Conservation (phyloP, 495 filamentous ascomycete genomes). For the Aspergillus hancockii region DNA sequence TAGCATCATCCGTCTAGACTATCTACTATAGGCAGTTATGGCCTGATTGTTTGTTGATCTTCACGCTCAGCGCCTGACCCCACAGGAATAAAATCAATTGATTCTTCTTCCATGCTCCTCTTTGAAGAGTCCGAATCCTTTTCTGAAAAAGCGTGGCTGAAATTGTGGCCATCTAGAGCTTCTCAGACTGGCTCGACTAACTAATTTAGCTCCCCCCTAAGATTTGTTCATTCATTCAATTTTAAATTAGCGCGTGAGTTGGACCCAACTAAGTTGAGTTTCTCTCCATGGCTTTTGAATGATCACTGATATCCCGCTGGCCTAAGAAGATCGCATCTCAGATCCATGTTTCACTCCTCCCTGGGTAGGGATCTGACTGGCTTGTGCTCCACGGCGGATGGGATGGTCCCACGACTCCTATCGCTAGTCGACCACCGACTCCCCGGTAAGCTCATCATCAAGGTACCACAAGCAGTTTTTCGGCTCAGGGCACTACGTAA, state of each 20-base stretch:
- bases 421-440: not conserved
- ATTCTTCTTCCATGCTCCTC: too few species aligned
- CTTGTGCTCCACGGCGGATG: not conserved
- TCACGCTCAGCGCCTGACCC: too few species aligned
- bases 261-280: not conserved
- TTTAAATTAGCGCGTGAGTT: not conserved
- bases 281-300: not conserved
- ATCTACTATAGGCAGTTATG: too few species aligned
- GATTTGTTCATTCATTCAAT: too few species aligned
- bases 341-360: not conserved
- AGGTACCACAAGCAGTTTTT: not conserved
- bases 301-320: not conserved
- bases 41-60: too few species aligned
- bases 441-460: not conserved
- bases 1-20: too few species aligned
- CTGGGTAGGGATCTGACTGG: not conserved
- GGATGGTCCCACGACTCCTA: not conserved
- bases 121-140: too few species aligned
- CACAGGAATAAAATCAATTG: too few species aligned
- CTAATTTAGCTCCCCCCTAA: too few species aligned
- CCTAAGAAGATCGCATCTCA: not conserved
- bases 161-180: not conserved
- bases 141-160: too few species aligned
- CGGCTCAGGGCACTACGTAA: slow-evolving; percentile 1
- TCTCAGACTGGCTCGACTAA: too few species aligned